Evolutionary conservation across 2,329 filamentous ascomycete genomes (phyloP), one percentile per base, ranked within the genome.

Genomic region (Talaromyces piceae): DNA sequence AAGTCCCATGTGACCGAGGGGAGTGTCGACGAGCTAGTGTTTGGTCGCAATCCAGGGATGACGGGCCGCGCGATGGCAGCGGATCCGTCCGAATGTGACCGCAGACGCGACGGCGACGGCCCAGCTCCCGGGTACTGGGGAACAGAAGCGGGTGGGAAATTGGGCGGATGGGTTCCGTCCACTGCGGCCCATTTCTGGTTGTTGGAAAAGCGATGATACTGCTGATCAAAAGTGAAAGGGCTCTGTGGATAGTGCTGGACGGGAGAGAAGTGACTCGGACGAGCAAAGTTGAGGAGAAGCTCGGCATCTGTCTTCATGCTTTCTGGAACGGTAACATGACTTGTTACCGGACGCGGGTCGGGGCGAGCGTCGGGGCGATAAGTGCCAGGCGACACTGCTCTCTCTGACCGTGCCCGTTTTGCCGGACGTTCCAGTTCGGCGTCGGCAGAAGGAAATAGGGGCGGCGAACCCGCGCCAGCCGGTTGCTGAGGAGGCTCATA

Each of bases 361-460:
- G 56, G 53, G 53, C 59, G 58, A 52, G 58, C 49, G 39, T 56
- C 56, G 49, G 56, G 53, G 52, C 58, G 60, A 51, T 63, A 60
- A 57, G 62, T 61, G 56, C 64, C 56, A 39, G 70, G 74, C 23
- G 74, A 73, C 13, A 71, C 68, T 47, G 77, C 67, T 57, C 77
- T 71, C 59, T 83, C 81, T 41, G 81, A 83, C 56, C 80, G 77
- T 45, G 79, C 74, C 39, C 82, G 76, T 65, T 84, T 84, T 18
- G 78, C 66, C 3, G 80, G 80, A 44, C 78, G 73, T 58, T 81
- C 65, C 41, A 59, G 54, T 39, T 62, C 58, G 30, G 64, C 62
- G 41, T 57, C 59, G 45, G 59, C 53, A 45, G 68, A 61, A 47
- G 63, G 46, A 39, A 59, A 63, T 41, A 64, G 67, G 49, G 65